Evolutionary conservation across 176 grass and related monocot species (phyloP), one percentile per base, ranked within the genome.

Genomic region (Leersia perrieri): DNA sequence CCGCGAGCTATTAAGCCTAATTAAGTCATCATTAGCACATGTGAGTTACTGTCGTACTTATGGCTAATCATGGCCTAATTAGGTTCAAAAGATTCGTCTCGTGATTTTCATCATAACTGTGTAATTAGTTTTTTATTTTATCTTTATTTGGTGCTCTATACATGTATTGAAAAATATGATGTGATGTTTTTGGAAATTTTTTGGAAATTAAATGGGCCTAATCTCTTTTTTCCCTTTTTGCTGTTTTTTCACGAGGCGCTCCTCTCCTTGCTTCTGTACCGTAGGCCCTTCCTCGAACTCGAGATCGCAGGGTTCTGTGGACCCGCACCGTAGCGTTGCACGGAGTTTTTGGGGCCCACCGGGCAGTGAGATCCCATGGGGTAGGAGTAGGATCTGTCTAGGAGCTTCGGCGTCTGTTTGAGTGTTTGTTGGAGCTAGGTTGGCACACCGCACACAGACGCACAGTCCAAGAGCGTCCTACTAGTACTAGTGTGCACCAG

Each of bases 201-300:
- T n/a, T n/a, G n/a, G n/a, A n/a, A n/a, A n/a, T n/a, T n/a, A n/a
- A n/a, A n/a, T n/a, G n/a, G n/a, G n/a, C n/a, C n/a, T n/a, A n/a
- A n/a, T n/a, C n/a, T n/a, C n/a, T 55, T 41, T 42, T 16, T 23
- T 74, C 0, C n/a, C 22, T 27, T 47, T 18, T 3, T 31, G 3
- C 6, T 33, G 4, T 25, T 60, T 68, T 80, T 68, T 82, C 42
- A 65, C 20, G 34, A 73, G 68, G 68, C 68, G 41, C 64, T 77
- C 45, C 45, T 49, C 45, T 20, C 41, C 64, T 82, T 14, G 29
- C 18, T 11, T 15, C 68, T 57, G 20, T 7, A 9, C 0, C 3
- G 22, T 80, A 67, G 84, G 33, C 44, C 42, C 31, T 0, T 8
- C 3, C 2, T 0, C 20, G 0, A 3, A 38, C 2, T 0, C 20